Conservation (phyloP, 1,139 yeast species). For the Blastobotrys ciferrii region DNA sequence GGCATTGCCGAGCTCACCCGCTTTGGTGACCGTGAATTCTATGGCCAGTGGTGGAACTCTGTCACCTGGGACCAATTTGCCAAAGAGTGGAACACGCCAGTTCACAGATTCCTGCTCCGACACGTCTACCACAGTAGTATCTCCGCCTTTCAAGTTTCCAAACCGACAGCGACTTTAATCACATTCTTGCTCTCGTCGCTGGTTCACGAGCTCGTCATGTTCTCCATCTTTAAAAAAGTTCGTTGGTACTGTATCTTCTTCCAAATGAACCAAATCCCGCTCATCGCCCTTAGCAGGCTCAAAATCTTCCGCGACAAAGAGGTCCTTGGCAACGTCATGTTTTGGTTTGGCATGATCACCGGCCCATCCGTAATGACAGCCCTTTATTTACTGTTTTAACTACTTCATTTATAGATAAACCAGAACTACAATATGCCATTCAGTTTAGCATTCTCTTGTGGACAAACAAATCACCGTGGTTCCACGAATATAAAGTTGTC, state of each 20-base stretch:
- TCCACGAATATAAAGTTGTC: too few relatives aligned
- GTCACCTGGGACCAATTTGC: slow-evolving; percentile 93
- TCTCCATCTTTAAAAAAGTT: slow-evolving; percentile 71
- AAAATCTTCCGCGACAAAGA: slow-evolving; percentile 46
- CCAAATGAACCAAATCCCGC: slow-evolving; percentile 73
- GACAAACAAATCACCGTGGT: too few relatives aligned
- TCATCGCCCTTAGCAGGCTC: slow-evolving; percentile 39
- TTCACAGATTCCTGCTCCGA: slow-evolving; percentile 82
- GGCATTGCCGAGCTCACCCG: slow-evolving; percentile 82
- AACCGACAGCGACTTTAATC: slow-evolving; percentile 64
- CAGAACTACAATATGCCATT: too few relatives aligned
- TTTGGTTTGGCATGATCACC: slow-evolving; percentile 88
- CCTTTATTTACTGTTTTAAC: slow-evolving; percentile 69
- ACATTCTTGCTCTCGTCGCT: slow-evolving; percentile 81
- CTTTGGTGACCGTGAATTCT: slow-evolving; percentile 88
- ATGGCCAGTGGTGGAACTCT: slow-evolving; percentile 98
- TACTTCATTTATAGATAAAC: background rate
- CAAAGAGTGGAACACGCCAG: slow-evolving; percentile 92
- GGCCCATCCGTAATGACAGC: slow-evolving; percentile 92
- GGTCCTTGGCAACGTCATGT: slow-evolving; percentile 72
- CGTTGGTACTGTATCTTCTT: slow-evolving; percentile 76
- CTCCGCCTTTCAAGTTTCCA: slow-evolving; percentile 67
- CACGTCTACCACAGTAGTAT: slow-evolving; percentile 94
- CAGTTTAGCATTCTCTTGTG: too few relatives aligned
- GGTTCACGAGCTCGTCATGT: slow-evolving; percentile 92